These are phyloP conservation scores for Sporothrix euskadiensis DNA, from an alignment of 2,329 filamentous ascomycete species.

Conservation along the genomic window DNA sequence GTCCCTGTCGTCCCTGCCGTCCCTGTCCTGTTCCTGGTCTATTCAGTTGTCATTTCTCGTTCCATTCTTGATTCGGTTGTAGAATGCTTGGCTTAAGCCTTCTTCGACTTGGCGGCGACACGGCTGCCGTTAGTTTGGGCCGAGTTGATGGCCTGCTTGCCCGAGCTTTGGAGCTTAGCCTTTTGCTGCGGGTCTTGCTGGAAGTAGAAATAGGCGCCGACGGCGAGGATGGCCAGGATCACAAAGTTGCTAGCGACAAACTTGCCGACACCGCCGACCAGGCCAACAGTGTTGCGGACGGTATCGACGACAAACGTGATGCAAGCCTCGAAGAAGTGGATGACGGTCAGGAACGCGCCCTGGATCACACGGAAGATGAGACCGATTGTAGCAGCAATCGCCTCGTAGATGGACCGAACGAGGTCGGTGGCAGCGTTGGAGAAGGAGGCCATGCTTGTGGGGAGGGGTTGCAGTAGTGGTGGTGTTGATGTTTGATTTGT, in stretches of 20 bases:
- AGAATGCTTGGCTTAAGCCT: not conserved
- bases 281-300: not conserved
- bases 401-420: constrained; percentile 22
- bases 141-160: not conserved
- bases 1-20: not conserved
- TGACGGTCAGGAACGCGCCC: not conserved
- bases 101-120: not conserved
- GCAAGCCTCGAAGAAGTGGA: not conserved
- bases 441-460: constrained; percentile 1
- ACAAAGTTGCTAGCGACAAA: constrained; percentile 21
- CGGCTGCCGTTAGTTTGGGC: not conserved
- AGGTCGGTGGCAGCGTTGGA: constrained; percentile 13
- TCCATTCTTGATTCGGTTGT: not conserved
- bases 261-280: constrained; percentile 20
- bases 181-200: constrained; percentile 16
- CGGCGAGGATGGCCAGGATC: constrained; percentile 9
- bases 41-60: not conserved
- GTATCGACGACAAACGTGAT: not conserved
- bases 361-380: constrained; percentile 20
- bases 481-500: not conserved
- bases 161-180: constrained; percentile 1
- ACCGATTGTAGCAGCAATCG: not conserved
- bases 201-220: constrained; percentile 7
- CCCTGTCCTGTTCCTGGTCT: not conserved
- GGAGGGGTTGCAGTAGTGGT: not conserved